Evolutionary conservation across 805 yeast genomes (phyloP), one percentile per base, ranked within the genome.

Genomic region (Hanseniaspora singularis): DNA sequence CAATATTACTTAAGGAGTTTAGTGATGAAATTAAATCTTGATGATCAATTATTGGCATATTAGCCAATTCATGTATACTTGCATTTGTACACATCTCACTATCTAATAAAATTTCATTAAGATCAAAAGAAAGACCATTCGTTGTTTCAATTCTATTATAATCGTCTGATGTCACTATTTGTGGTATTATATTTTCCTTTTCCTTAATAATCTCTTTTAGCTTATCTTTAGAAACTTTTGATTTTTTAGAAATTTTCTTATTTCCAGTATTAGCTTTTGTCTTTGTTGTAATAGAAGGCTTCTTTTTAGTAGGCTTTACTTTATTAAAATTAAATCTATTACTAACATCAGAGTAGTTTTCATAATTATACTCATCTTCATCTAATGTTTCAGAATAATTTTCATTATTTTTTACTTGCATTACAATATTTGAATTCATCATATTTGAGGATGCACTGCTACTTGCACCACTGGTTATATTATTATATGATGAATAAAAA

Each of bases 171-270:
- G 19, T 4, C 3, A 23, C 7, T 12, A 43, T 16, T 10, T 36
- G 12, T 4, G 48, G 48, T 9, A 36, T 36, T 15, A 43, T n/a
- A 15, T 43, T 43, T 43, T 43, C 48, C 19, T 43, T 43, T 23
- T 43, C 48, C 16, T 43, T 43, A 8, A 36, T 37, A 1, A 43
- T 11, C 12, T 37, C 19, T 23, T 43, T 22, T 23, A 43, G 15
- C 30, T 43, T 43, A 6, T 15, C 37, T 26, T 37, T 43, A n/a
- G 15, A 2, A 5, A 18, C 14, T 10, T n/a, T 18, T 18, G 20
- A 19, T 24, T 36, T 36, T 10, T 23, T 23, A 8, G 4, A 4
- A 14, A 22, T 20, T 15, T 39, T 39, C 14, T 30, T 39, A 2
- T 28, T 39, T 7, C 8, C 30, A 7, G n/a, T 20, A 12, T 19